Base-by-base conservation (phyloP, 805 yeast species). In the Kodamaea restingae region DNA sequence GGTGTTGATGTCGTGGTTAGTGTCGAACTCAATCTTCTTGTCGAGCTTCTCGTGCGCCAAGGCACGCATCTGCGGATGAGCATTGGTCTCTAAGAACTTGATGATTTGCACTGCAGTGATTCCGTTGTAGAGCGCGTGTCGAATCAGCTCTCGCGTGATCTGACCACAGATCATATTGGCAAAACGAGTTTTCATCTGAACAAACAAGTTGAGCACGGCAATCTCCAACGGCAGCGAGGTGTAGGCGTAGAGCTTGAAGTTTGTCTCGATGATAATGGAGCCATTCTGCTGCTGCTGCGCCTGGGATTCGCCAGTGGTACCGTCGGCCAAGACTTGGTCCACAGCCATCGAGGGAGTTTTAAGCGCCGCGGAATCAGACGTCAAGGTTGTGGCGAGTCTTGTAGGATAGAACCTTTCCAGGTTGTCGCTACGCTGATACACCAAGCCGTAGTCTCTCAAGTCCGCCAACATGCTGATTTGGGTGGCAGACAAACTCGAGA, bases 31-130 rank as follows among this genome's bases (percentile, higher is more conserved):
- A 37, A 79, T 56, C 55, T 81, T 82, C 51, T 81, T 84, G 43
- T 77, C 80, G 28, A 81, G 55, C 39, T 66, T 75, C 37, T 80
- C 88, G 47, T 84, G 87, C 0, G 91, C 93, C 29, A 76, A 55
- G 36, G 82, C 71, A 40, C 79, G 66, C 93, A 91, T 84, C 56
- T 88, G 95, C 2, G 95, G 85, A 63, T 91, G 98, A 0, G 97
- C 96, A 67, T 93, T 96, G 0, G 88, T 76, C 46, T 87, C 88
- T 32, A 93, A 62, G 56, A 91, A 93, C 47, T 87, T 78, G 44
- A 93, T 84, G 50, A 93, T 86, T 58, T 93, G 98, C 27, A 88
- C 96, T 0, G 98, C 91, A 0, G 96, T 85, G 51, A 93, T 93
- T 20, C 98, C 98, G 51, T 84, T 87, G 30, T 70, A 57, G 27